Base-by-base conservation (phyloP, 2,329 filamentous ascomycete species). In the Penicillium thymicola region DNA sequence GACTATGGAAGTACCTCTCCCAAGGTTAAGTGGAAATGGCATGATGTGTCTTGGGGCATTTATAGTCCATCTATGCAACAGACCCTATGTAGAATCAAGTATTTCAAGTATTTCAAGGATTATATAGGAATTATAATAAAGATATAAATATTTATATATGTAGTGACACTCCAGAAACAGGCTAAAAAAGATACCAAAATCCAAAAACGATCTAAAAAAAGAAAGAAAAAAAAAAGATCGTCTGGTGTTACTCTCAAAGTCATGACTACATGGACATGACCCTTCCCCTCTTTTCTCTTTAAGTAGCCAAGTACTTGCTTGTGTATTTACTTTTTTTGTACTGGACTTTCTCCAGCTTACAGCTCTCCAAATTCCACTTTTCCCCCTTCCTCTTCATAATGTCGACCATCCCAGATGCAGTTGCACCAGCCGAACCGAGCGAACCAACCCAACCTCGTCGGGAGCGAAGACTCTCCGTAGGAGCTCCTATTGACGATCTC, bases 401-500 rank as follows among this genome's bases (percentile, higher is more conserved):
- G 55, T 48, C 48, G 6, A 36, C 36, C 30, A 34, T 16, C 21
- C 23, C 42, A 40, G 21, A 30, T 16, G 25, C 47, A 32, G 11
- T 30, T n/a, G 62, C 65, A 40, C 70, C 73, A 62, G 59, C 63
- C 47, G 58, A 62, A 40, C 38, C 13, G 10, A 5, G 4, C 21
- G 18, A 41, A 38, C 70, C 73, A 61, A 59, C 63, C 44, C 56
- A 62, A 40, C 43, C 37, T 32, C 65, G 64, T 40, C 84, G 90
- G 63, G 87, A 96, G 81, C 88, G 92, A 66, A 89, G 85, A 65
- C 91, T 89, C 57, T 96, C 91, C 21, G 88, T 84, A 56, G 86
- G 89, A 64, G 90, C 90, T 66, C 92, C 92, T 45, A 87, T 97
- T 66, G 85, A 89, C 62, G 91, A 96, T 72, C 87, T 97, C 60